phyloP scores from a whole-genome alignment of 176 grass and related monocot genomes.

The Oryza longistaminata region DNA sequence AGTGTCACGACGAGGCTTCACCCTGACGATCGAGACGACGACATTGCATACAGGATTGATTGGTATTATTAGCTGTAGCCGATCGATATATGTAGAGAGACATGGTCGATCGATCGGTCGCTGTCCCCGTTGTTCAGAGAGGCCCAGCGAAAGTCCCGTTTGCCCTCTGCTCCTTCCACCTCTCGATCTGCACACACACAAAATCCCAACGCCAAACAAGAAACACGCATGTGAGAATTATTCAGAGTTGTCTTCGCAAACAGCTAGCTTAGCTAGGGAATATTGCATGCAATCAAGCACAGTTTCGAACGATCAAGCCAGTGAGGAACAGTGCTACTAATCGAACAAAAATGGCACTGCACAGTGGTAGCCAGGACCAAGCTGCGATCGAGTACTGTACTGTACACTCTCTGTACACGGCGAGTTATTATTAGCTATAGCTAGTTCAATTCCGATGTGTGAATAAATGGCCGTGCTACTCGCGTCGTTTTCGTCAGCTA shows the following conservation, averaged over 20 bases:
- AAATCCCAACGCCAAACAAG: background rate
- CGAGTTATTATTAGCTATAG: no score
- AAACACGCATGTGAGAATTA: background rate
- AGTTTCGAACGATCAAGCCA: background rate
- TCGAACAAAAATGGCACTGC: background rate
- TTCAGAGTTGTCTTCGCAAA: background rate
- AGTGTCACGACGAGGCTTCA: background rate
- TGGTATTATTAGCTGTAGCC: background rate
- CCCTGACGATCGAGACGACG: background rate
- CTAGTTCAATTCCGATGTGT: no score
- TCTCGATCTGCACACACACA: background rate
- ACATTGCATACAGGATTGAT: background rate
- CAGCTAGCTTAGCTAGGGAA: background rate
- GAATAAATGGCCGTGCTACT: background rate
- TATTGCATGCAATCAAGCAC: background rate
- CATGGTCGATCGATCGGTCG: background rate
- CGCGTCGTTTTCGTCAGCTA: background rate
- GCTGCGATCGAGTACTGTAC: no score
- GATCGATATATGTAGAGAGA: background rate
- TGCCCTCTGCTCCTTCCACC: constrained; percentile 27
- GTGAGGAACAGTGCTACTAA: background rate
- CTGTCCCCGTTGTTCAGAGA: background rate
- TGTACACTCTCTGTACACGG: no score
- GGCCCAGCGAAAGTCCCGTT: constrained; percentile 14
- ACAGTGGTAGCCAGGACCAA: background rate